phyloP scores from a whole-genome alignment of 2,329 filamentous ascomycete genomes.

The Pseudocercospora vitis region DNA sequence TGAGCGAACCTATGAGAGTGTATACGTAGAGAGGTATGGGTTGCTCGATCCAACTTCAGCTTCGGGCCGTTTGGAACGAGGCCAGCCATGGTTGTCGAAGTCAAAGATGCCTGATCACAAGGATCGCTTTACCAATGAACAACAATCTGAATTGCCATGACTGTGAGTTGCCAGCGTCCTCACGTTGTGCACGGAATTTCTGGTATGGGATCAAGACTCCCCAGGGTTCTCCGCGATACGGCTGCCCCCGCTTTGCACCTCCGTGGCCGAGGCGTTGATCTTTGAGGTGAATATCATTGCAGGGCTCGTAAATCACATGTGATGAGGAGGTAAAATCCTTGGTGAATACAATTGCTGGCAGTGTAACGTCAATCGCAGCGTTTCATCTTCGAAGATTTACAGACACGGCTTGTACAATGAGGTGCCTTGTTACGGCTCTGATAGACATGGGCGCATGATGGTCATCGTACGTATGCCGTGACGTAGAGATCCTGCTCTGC shows the following conservation, averaged over 20 bases:
- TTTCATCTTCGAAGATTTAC: too few relatives aligned
- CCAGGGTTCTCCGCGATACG: constrained; percentile 1
- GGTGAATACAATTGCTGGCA: too few relatives aligned
- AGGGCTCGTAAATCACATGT: too few relatives aligned
- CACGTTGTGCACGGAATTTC: neutral
- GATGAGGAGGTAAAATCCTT: too few relatives aligned
- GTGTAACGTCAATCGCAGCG: too few relatives aligned
- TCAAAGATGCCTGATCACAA: constrained; percentile 1
- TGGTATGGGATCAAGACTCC: neutral
- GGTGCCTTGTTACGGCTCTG: neutral
- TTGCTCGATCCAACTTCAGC: neutral
- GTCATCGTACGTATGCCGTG: too few relatives aligned
- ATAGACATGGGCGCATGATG: neutral
- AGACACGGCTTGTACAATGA: neutral
- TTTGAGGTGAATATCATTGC: too few relatives aligned
- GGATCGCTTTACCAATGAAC: neutral
- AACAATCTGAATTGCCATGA: neutral
- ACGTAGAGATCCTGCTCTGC: too few relatives aligned
- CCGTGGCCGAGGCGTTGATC: too few relatives aligned
- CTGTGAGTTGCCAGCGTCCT: constrained; percentile 1
- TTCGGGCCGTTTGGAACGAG: constrained; percentile 1
- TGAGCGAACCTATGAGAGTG: neutral
- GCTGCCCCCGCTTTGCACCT: constrained; percentile 7
- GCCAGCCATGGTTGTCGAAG: constrained; percentile 3
- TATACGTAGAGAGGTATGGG: too few relatives aligned